Percentiles rank a stretch among this genome's conserved stretches.
Conservation (phyloP, 768 basidiomycete genomes). For the Pleurotus cornucopiae region DNA sequence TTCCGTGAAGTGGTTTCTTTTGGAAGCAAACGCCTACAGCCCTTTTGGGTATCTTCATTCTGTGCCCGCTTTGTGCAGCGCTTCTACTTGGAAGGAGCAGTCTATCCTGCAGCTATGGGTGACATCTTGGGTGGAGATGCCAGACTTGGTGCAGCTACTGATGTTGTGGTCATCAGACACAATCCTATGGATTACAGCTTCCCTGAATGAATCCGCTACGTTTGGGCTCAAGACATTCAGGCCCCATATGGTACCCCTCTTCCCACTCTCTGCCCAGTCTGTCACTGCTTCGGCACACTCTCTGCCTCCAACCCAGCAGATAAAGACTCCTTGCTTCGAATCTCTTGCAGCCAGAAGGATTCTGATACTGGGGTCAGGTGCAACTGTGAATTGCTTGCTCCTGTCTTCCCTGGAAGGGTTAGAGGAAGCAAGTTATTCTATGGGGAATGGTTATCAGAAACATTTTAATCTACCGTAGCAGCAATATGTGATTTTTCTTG, state of each 20-base stretch:
- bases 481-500: no score
- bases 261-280: not conserved
- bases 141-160: not conserved
- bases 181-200: not conserved
- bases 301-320: not conserved
- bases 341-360: not conserved
- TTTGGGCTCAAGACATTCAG: not conserved
- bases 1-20: not conserved
- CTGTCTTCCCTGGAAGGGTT: no score
- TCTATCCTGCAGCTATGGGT: not conserved
- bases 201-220: not conserved
- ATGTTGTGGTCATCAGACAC: not conserved
- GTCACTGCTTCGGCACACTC: not conserved
- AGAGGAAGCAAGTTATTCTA: no score
- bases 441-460: no score
- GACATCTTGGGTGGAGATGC: not conserved
- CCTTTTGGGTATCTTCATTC: not conserved
- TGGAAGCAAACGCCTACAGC: not conserved
- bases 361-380: no score
- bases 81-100: not conserved
- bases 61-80: not conserved
- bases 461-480: no score
- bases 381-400: no score
- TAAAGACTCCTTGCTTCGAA: not conserved
- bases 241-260: not conserved